phyloP scores from a whole-genome alignment of 2,329 filamentous ascomycete species.

The Pestalotiopsis sp. region DNA sequence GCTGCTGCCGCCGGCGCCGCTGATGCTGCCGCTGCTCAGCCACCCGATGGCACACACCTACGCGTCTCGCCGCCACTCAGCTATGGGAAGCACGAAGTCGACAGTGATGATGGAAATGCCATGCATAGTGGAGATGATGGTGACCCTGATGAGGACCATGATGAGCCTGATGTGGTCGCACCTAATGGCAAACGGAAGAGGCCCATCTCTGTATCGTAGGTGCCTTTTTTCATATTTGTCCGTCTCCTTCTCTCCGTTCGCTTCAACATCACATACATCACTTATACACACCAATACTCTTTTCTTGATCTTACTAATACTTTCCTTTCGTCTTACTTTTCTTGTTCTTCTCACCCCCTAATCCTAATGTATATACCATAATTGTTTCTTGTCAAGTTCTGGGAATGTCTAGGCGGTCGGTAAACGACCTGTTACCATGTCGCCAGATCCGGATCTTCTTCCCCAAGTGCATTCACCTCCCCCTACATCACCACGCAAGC shows the following conservation, averaged over 20 bases:
- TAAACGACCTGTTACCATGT: slow-evolving; percentile 7
- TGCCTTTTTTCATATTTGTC: slow-evolving; percentile 21
- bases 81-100: slow-evolving; percentile 35
- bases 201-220: slow-evolving; percentile 63
- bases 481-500: not conserved
- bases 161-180: slow-evolving; percentile 31
- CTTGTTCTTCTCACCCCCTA: not conserved
- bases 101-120: slow-evolving; percentile 50
- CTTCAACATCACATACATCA: slow-evolving; percentile 19
- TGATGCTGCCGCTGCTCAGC: slow-evolving; percentile 19
- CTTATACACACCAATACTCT: slow-evolving; percentile 11
- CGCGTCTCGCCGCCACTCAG: slow-evolving; percentile 26
- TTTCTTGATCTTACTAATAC: not conserved
- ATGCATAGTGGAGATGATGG: slow-evolving; percentile 46
- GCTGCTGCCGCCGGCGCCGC: not conserved
- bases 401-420: not conserved
- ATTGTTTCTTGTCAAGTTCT: not conserved
- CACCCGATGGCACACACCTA: slow-evolving; percentile 21
- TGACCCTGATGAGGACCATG: slow-evolving; percentile 45
- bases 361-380: not conserved
- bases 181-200: slow-evolving; percentile 61
- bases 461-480: not conserved
- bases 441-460: not conserved
- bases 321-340: not conserved
- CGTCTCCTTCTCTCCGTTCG: slow-evolving; percentile 6